Base-by-base conservation (phyloP, 306 rosid species). In the Macrotyloma uniflorum region DNA sequence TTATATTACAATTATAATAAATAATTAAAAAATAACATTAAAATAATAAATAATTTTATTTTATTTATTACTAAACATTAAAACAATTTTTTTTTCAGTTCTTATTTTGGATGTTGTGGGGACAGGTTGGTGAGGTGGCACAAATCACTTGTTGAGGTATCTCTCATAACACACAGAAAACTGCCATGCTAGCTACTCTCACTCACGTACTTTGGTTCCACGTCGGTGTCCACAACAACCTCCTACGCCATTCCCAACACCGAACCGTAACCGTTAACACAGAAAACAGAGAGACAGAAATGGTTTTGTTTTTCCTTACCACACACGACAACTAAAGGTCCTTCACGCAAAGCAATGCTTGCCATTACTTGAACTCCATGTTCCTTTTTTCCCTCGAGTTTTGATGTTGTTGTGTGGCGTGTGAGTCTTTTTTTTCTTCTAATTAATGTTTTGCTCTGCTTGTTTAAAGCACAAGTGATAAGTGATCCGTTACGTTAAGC, bases 311-410 rank as follows among this genome's bases (percentile, higher is more conserved):
- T 18, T 5, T 30, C 12, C 22, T 38, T 51, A 2, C 32, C 53
- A 50, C 82, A 46, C 79, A 9, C 2, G 35, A 51, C 16, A 68
- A 59, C 83, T 32, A 82, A 83, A 61, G 69, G 75, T 79, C 62
- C 38, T 78, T 77, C 32, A 13, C 83, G 80, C 86, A 89, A 86
- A 84, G 79, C 89, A 87, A 90, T 87, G 90, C 59, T 80, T 88
- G 83, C 66, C 42, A 49, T 70, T 72, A 72, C 77, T 89, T 54
- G 53, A 83, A 79, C 66, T 79, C 76, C 9, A 83, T 54, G 80
- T 79, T 76, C 74, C 35, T 11, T 67, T 57, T 38, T 75, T 24
- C 6, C 33, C 3, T 49, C 85, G 43, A 81, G 72, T 73, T 79
- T 78, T 74, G 46, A 49, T 85, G 20, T 67, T 67, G 33, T 77